A percentile compares a stretch with the other conserved stretches of the same genome.
Conservation (phyloP, 306 rosid species). For the Malus fusca region DNA sequence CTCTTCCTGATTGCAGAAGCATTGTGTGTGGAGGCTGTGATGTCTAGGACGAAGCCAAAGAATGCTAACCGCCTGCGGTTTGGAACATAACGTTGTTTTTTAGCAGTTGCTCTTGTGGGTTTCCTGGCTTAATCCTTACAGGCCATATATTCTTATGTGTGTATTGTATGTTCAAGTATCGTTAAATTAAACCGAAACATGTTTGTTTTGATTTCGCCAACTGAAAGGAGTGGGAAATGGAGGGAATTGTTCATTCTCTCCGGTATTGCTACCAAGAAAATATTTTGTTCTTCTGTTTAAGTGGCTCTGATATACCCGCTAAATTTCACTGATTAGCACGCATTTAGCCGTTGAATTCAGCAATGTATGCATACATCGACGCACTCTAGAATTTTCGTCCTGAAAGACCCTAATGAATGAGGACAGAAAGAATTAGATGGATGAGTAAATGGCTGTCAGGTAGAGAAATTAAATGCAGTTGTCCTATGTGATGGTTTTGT, state of each 20-base stretch:
- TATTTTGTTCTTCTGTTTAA: not conserved
- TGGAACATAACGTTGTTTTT: constrained; percentile 15
- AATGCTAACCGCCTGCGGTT: not conserved
- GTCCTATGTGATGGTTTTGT: not conserved
- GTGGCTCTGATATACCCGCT: not conserved
- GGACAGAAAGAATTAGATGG: not conserved
- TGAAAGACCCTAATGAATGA: not conserved
- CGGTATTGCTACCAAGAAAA: constrained; percentile 7
- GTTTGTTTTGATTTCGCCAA: constrained; percentile 14
- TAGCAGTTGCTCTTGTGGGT: constrained; percentile 11
- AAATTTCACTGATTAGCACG: not conserved
- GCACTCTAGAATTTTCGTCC: too few relatives aligned
- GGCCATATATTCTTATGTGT: constrained; percentile 24
- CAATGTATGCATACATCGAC: not conserved
- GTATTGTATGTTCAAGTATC: constrained; percentile 23
- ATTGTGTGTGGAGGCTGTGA: constrained; percentile 77
- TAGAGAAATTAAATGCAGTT: not conserved
- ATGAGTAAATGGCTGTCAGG: not conserved
- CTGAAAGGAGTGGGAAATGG: constrained; percentile 16
- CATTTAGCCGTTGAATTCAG: not conserved
- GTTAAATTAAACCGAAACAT: constrained; percentile 12
- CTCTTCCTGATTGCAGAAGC: constrained; percentile 36
- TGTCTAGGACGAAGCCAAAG: constrained; percentile 27
- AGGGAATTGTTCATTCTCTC: constrained; percentile 93
- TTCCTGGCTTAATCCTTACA: constrained; percentile 31